Conservation (phyloP, 371 early-diverging fungal genomes). For the Paraphysoderma sedebokerense region DNA sequence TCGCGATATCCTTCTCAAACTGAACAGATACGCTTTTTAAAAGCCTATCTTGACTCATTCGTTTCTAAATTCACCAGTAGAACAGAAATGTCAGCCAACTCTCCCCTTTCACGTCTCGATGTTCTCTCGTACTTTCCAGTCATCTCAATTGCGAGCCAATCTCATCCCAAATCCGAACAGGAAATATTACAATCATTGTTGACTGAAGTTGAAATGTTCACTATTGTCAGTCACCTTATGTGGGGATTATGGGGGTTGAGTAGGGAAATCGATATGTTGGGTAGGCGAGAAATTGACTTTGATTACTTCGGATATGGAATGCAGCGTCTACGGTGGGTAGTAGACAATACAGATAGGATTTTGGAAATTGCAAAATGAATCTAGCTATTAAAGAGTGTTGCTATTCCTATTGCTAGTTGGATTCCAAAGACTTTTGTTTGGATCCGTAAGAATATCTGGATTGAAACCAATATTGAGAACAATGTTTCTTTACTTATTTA, state of each 20-base stretch:
- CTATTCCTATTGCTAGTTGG: no score
- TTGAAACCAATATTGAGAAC: no score
- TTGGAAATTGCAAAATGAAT: no score
- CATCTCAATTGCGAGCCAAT: background rate
- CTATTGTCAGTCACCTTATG: conserved; percentile 40
- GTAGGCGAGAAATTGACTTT: conserved; percentile 61
- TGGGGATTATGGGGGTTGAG: conserved; percentile 76
- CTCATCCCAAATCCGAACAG: conserved; percentile 8
- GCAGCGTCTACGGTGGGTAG: no score
- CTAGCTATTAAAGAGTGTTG: no score
- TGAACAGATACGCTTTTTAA: conserved; percentile 38
- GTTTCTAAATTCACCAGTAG: conserved; percentile 1
- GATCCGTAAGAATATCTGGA: no score
- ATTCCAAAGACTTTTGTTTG: no score
- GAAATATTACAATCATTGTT: background rate
- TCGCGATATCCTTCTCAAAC: conserved; percentile 32
- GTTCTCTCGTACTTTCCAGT: background rate
- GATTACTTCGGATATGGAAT: conserved; percentile 51
- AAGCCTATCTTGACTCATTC: conserved; percentile 40
- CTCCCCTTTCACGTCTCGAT: background rate
- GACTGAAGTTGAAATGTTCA: conserved; percentile 16
- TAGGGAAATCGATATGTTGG: conserved; percentile 16
- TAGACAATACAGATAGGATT: no score
- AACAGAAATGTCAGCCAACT: background rate
- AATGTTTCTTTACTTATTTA: no score